phyloP scores from a whole-genome alignment of 2,329 filamentous ascomycete genomes.

The Calonectria honghensis region DNA sequence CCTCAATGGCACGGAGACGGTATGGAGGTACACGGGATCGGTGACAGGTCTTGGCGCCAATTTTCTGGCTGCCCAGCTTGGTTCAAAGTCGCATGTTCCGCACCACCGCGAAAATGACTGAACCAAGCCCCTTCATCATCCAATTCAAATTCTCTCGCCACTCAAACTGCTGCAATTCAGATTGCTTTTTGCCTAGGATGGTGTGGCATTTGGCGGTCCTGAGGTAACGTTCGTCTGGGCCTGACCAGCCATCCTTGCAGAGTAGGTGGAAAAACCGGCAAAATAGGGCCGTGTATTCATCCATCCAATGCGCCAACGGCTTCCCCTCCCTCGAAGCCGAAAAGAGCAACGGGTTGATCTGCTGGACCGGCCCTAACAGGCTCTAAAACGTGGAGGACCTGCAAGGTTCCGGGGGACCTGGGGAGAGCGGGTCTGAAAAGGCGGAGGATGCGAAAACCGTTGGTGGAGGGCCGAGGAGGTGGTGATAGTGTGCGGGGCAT shows the following conservation, averaged over 20 bases:
- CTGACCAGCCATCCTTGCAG: conserved; percentile 41
- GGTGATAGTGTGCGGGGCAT: conserved; percentile 18
- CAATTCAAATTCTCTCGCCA: not conserved
- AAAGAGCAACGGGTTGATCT: conserved; percentile 44
- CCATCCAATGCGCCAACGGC: conserved; percentile 46
- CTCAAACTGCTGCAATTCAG: not conserved
- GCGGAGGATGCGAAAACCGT: conserved; percentile 19
- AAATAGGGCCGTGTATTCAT: conserved; percentile 52
- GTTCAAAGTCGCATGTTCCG: not conserved
- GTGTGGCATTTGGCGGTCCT: conserved; percentile 24
- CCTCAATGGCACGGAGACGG: not conserved
- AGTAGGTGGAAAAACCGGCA: conserved; percentile 52
- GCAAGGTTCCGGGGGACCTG: conserved; percentile 40
- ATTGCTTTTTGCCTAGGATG: conserved; percentile 17
- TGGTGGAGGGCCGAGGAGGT: not conserved
- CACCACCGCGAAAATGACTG: not conserved
- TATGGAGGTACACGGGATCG: not conserved
- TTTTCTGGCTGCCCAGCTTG: not conserved
- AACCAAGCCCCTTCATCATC: not conserved
- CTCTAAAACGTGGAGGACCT: conserved; percentile 48
- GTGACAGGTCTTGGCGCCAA: not conserved
- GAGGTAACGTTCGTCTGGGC: conserved; percentile 15
- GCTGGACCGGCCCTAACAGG: conserved; percentile 26
- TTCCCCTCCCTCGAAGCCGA: conserved; percentile 38
- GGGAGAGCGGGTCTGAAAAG: conserved; percentile 39